Conservation (phyloP, 805 yeast species). For the Kuraishia borneana region DNA sequence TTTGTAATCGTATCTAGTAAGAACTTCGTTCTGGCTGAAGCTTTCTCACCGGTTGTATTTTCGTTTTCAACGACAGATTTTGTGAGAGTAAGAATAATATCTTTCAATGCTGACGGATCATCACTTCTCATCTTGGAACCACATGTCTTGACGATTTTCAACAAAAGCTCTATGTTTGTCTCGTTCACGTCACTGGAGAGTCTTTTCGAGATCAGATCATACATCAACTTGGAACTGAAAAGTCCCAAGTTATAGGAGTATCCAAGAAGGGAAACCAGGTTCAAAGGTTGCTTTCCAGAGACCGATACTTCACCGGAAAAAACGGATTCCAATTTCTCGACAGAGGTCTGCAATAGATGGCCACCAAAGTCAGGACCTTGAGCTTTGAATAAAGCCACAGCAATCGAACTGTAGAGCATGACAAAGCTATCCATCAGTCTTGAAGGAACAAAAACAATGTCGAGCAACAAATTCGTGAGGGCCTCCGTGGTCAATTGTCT, state of each 20-base stretch:
- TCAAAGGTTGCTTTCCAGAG: conserved; percentile 26
- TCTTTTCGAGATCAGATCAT: conserved; percentile 52
- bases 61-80: conserved; percentile 27
- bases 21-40: conserved; percentile 63
- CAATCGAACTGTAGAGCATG: conserved; percentile 66
- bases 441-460: conserved; percentile 51
- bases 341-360: conserved; percentile 61
- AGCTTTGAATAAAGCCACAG: conserved; percentile 61
- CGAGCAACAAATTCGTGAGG: conserved; percentile 50
- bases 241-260: conserved; percentile 71
- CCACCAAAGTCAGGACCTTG: conserved; percentile 93
- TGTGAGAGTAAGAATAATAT: conserved; percentile 55
- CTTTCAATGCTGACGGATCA: conserved; percentile 79
- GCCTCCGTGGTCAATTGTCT: conserved; percentile 71
- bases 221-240: conserved; percentile 61
- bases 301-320: conserved; percentile 15
- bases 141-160: conserved; percentile 60
- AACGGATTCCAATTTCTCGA: conserved; percentile 51
- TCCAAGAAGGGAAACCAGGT: conserved; percentile 63
- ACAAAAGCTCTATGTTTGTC: conserved; percentile 61
- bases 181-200: conserved; percentile 41
- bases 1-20: conserved; percentile 78
- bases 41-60: conserved; percentile 14
- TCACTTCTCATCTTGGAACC: conserved; percentile 85
- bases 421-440: conserved; percentile 70